These are phyloP conservation scores for Ophiostoma perfectum DNA, from an alignment of 2,329 filamentous ascomycete genomes.

Conservation along the genomic window DNA sequence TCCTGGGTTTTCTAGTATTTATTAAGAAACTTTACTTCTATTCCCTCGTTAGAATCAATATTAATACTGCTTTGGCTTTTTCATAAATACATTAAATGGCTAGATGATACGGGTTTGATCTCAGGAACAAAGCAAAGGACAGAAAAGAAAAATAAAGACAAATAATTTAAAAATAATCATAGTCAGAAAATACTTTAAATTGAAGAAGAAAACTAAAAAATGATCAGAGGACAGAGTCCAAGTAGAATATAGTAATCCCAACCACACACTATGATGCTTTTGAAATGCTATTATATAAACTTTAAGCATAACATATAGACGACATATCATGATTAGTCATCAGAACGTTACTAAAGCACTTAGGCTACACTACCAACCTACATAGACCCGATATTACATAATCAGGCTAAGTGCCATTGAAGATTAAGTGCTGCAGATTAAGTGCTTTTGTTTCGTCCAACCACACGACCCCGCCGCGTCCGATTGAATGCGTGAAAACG, in stretches of 20 bases:
- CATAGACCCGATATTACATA: not conserved
- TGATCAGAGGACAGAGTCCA: too few species aligned
- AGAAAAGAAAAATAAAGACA: too few species aligned
- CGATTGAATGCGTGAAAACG: not conserved
- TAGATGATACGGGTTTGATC: too few species aligned
- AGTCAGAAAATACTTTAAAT: too few species aligned
- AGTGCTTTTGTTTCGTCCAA: slow-evolving; percentile 1
- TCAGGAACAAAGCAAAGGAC: too few species aligned
- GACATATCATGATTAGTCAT: not conserved
- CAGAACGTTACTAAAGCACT: not conserved
- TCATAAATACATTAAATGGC: not conserved
- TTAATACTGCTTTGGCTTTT: not conserved
- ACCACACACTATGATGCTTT: too few species aligned
- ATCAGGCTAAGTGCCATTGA: not conserved
- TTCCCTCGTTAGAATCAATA: slow-evolving; percentile 1
- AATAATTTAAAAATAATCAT: too few species aligned
- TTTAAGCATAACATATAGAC: too few species aligned
- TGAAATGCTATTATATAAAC: too few species aligned
- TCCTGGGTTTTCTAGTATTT: not conserved
- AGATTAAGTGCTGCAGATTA: slow-evolving; percentile 6
- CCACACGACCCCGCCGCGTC: not conserved
- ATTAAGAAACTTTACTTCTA: not conserved
- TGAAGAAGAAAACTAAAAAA: too few species aligned
- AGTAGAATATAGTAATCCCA: too few species aligned
- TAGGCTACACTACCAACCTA: not conserved